phyloP scores from a whole-genome alignment of 139 green algal genomes.

The Coccomyxa sp. region DNA sequence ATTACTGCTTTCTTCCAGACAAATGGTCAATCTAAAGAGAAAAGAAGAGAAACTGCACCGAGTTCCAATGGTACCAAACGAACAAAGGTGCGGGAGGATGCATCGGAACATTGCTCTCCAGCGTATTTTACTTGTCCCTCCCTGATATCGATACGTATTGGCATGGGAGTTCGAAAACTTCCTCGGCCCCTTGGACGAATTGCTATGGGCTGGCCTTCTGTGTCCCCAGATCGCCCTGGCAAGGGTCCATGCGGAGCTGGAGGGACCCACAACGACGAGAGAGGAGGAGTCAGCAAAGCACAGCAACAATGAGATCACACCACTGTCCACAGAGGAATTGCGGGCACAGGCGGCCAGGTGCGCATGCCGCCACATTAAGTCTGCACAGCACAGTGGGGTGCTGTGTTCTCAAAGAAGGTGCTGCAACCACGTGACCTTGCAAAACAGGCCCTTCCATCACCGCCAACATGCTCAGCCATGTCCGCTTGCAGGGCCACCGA shows the following conservation, averaged over 20 bases:
- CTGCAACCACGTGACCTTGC: neutral
- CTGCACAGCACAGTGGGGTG: neutral
- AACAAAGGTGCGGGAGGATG: neutral
- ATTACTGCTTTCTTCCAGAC: conserved; percentile 23
- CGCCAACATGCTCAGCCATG: too few species aligned
- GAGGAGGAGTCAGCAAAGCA: too few species aligned
- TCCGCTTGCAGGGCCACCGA: neutral
- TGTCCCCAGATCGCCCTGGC: too few species aligned
- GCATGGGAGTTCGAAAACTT: too few species aligned
- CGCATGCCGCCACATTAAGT: neutral
- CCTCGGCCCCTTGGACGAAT: too few species aligned
- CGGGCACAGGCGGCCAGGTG: neutral
- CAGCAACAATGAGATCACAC: too few species aligned
- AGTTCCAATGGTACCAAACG: neutral
- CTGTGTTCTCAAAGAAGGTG: neutral
- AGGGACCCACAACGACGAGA: too few species aligned
- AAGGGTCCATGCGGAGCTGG: too few species aligned
- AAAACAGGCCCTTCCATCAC: neutral
- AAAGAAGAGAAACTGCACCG: neutral
- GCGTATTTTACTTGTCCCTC: neutral
- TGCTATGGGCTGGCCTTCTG: too few species aligned
- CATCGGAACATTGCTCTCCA: neutral
- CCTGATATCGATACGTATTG: neutral
- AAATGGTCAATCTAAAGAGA: neutral
- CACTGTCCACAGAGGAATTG: neutral